Evolutionary conservation across 148 eudicot species (phyloP), one percentile per base, ranked within the genome.

Genomic region (Oxyria digyna): DNA sequence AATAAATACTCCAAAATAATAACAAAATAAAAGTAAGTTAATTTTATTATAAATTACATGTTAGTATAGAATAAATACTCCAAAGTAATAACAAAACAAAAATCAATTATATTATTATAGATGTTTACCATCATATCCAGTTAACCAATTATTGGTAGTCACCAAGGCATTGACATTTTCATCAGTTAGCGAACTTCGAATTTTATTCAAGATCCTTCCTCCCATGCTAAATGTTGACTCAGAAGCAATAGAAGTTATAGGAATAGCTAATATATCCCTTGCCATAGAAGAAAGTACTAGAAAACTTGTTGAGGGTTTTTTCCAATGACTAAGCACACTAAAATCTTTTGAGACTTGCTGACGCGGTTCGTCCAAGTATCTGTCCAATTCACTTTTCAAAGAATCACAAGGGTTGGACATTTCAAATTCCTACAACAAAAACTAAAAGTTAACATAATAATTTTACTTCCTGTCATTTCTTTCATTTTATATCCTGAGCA

Each of bases 391-490:
- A 54, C 4, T 54, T 54, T 54, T 24, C 1, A 14, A 3, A 8
- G 5, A n/a, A 0, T 49, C 55, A 49, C 26, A 49, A 18, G 55
- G 55, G 1, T 49, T n/a, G 17, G 18, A 49, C 8, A 49, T 5
- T n/a, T 49, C 26, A 49, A 49, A 49, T 18, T 49, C 55, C 55
- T 49, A 20, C 9, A 49, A 4, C 1, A 49, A 49, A 48, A 48
- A 18, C 21, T 48, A n/a, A 4, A 48, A 48, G 17, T 48, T 48
- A n/a, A n/a, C n/a, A n/a, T n/a, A n/a, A n/a, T 33, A 55, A 92
- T 89, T 74, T 87, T 88, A 74, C 88, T 92, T 43, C 96, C 97
- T 37, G 84, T 89, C 77, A 92, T 89, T 74, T 92, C 97, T 81
- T 85, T 92, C 78, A 89, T 74, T 79, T 92, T 92, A 79, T 87